A percentile compares a stretch with the other conserved stretches of the same genome.
Evolutionary conservation across 805 yeast genomes (phyloP).

Genomic region (Lipomyces spencermartinsiae): DNA sequence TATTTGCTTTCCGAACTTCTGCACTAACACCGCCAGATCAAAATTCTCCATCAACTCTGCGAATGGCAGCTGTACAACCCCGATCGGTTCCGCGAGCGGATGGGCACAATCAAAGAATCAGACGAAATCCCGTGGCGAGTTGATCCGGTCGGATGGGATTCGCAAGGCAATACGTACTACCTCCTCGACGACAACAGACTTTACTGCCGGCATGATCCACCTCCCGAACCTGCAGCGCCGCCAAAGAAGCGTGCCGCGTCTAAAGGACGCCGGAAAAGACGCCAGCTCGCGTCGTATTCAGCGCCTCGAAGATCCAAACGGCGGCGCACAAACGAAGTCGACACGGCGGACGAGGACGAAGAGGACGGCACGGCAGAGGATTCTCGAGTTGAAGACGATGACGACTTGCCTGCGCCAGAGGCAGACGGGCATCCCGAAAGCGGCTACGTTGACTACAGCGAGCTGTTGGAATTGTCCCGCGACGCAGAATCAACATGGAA

Average conservation of each 20-base stretch:
- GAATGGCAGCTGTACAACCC: slow-evolving; percentile 32
- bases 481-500: slow-evolving; percentile 42
- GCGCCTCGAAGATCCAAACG: slow-evolving; percentile 28
- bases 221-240: slow-evolving; percentile 14
- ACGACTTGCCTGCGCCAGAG: slow-evolving; percentile 5
- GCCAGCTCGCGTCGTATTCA: slow-evolving; percentile 27
- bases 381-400: background rate
- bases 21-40: slow-evolving; percentile 11
- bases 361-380: slow-evolving; percentile 18
- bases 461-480: slow-evolving; percentile 27
- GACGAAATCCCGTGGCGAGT: slow-evolving; percentile 41
- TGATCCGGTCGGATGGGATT: slow-evolving; percentile 44
- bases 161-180: slow-evolving; percentile 42
- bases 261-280: slow-evolving; percentile 18
- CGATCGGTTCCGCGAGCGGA: slow-evolving; percentile 39
- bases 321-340: slow-evolving; percentile 25
- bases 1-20: background rate
- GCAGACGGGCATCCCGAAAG: slow-evolving; percentile 11
- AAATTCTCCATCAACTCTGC: slow-evolving; percentile 29
- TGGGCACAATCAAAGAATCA: slow-evolving; percentile 37
- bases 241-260: slow-evolving; percentile 20
- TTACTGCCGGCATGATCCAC: slow-evolving; percentile 37
- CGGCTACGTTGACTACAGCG: slow-evolving; percentile 17
- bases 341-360: slow-evolving; percentile 29
- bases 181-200: slow-evolving; percentile 49